A percentile compares a stretch with the other conserved stretches of the same genome.
Conservation (phyloP, 78 protist genomes). For the Speleostelium caveatum region DNA sequence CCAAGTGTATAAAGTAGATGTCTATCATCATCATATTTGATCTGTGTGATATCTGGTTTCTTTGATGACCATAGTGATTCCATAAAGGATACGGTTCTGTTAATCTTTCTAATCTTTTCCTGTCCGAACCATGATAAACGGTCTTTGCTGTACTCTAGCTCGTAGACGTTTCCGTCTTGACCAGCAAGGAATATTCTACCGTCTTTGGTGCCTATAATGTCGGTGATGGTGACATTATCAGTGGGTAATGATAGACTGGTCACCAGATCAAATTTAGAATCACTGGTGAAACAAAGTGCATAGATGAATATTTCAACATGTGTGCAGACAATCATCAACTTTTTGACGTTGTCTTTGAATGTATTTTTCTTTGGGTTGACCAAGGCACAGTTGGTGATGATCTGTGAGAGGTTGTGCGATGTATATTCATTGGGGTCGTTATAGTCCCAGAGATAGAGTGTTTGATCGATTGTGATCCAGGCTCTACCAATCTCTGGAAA, state of each 20-base stretch:
- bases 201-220: conserved; percentile 76
- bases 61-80: conserved; percentile 1
- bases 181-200: conserved; percentile 79
- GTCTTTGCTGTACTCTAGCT: conserved; percentile 52
- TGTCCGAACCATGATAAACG: conserved; percentile 23
- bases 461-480: conserved; percentile 68
- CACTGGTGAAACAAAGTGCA: conserved; percentile 20
- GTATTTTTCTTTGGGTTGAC: conserved; percentile 26
- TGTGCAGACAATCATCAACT: conserved; percentile 38
- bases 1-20: conserved; percentile 8
- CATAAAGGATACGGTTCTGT: conserved; percentile 9
- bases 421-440: conserved; percentile 17
- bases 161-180: conserved; percentile 77
- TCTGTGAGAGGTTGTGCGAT: conserved; percentile 32
- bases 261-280: conserved; percentile 27
- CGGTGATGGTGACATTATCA: conserved; percentile 62
- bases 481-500: conserved; percentile 68
- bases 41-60: conserved; percentile 41
- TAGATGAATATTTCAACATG: conserved; percentile 53
- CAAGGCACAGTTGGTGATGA: conserved; percentile 32
- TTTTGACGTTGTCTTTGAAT: conserved; percentile 34
- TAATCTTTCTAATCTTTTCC: conserved; percentile 31
- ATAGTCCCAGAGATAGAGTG: conserved; percentile 74
- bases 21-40: conserved; percentile 7
- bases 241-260: conserved; percentile 45